Evolutionary conservation across 441 rosid genomes (phyloP).

Genomic region (Omphalea diandra): DNA sequence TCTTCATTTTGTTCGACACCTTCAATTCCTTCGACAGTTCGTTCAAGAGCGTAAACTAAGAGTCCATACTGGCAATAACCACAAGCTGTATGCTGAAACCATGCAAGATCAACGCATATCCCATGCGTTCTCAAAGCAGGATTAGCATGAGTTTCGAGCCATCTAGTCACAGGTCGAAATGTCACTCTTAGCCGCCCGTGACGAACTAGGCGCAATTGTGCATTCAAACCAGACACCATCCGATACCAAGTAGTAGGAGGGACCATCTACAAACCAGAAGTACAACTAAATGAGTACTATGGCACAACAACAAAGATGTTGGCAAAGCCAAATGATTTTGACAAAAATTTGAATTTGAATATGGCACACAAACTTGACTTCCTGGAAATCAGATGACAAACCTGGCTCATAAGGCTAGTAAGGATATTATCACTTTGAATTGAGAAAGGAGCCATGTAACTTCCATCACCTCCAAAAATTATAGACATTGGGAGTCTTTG

Average conservation of each 20-base stretch:
- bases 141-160: slow-evolving; percentile 97
- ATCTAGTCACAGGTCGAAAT: slow-evolving; percentile 64
- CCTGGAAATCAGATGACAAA: slow-evolving; percentile 31
- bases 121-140: slow-evolving; percentile 76
- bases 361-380: neutral
- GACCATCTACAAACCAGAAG: slow-evolving; percentile 52
- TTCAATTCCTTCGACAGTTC: slow-evolving; percentile 38
- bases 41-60: slow-evolving; percentile 61
- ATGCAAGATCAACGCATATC: slow-evolving; percentile 74
- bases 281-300: slow-evolving; percentile 20
- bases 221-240: slow-evolving; percentile 97
- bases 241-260: slow-evolving; percentile 96
- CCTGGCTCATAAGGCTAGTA: slow-evolving; percentile 95
- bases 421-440: slow-evolving; percentile 94
- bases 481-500: slow-evolving; percentile 88
- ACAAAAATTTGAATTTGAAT: neutral
- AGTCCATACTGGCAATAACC: slow-evolving; percentile 93
- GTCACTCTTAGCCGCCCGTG: slow-evolving; percentile 76
- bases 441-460: slow-evolving; percentile 96
- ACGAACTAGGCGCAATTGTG: slow-evolving; percentile 88
- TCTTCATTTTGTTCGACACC: slow-evolving; percentile 42
- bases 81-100: slow-evolving; percentile 82
- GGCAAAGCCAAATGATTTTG: slow-evolving; percentile 11
- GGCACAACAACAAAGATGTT: slow-evolving; percentile 23
- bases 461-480: slow-evolving; percentile 98